A percentile compares a stretch with the other conserved stretches of the same genome.
Conservation (phyloP, 352 stramenopile species). For the Stramenopiles sp. region DNA sequence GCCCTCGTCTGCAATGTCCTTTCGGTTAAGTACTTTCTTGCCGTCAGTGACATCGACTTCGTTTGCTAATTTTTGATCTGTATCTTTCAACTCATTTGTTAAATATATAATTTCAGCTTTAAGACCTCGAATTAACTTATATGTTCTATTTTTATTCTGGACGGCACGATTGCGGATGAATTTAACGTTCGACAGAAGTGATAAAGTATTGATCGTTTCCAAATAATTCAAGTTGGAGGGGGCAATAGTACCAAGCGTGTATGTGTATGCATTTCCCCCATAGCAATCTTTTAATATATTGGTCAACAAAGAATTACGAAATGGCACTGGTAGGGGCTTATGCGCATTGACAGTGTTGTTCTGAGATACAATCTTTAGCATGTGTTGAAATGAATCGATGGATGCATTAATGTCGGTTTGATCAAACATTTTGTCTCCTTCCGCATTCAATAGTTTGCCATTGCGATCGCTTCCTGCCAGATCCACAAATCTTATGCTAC, state of each 20-base stretch:
- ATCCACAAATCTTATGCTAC: not conserved
- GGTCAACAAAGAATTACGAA: not conserved
- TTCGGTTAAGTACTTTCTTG: not conserved
- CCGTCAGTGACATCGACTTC: not conserved
- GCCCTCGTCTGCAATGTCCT: not conserved
- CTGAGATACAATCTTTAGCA: not conserved
- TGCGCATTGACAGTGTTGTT: slow-evolving; percentile 1
- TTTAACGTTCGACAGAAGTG: not conserved
- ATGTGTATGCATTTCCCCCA: not conserved
- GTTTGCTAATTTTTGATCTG: not conserved
- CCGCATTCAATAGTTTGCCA: not conserved
- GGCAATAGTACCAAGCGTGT: not conserved
- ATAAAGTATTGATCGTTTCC: not conserved
- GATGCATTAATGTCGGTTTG: not conserved
- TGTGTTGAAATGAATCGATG: not conserved
- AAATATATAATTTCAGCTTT: slow-evolving; percentile 9
- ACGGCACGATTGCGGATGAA: slow-evolving; percentile 3
- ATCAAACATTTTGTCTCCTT: not conserved
- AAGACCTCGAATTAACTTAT: not conserved
- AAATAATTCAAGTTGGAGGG: slow-evolving; percentile 1
- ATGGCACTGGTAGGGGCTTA: not conserved
- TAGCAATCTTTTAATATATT: not conserved
- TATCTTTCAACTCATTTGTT: not conserved
- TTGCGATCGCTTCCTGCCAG: not conserved
- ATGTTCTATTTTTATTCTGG: not conserved